Evolutionary conservation across 1,139 yeast genomes (phyloP).

Genomic region (Lodderomyces metapsilosis): DNA sequence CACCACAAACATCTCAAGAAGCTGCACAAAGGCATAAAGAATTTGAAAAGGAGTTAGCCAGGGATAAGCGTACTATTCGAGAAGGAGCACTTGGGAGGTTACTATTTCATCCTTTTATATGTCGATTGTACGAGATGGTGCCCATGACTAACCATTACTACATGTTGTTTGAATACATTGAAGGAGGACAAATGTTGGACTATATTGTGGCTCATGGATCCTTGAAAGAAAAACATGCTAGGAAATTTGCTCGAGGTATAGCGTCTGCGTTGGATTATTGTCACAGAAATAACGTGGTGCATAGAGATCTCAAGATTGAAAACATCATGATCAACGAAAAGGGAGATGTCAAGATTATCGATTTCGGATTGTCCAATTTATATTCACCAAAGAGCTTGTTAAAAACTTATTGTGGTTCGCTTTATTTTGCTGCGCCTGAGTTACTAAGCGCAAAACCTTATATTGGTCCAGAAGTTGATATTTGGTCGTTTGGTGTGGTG

Average conservation of each 20-base stretch:
- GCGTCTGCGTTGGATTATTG: constrained; percentile 93
- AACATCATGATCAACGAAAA: constrained; percentile 91
- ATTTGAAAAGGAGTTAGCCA: constrained; percentile 80
- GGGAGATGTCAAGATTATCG: constrained; percentile 94
- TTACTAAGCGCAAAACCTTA: constrained; percentile 89
- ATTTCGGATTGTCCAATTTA: constrained; percentile 91
- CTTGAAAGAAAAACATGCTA: constrained; percentile 87
- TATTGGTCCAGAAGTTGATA: constrained; percentile 95
- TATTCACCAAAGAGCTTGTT: constrained; percentile 70
- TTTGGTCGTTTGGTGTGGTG: constrained; percentile 98
- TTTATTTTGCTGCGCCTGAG: constrained; percentile 98
- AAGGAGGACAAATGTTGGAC: constrained; percentile 97
- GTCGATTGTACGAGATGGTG: constrained; percentile 89
- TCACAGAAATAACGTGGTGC: constrained; percentile 92
- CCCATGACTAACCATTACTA: constrained; percentile 97
- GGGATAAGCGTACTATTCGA: constrained; percentile 88
- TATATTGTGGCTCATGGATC: constrained; percentile 97
- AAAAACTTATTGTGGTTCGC: constrained; percentile 94
- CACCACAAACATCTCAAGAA: constrained; percentile 57
- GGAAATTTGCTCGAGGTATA: constrained; percentile 95
- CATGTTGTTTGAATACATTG: constrained; percentile 94
- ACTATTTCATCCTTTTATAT: constrained; percentile 88
- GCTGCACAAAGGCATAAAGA: constrained; percentile 66
- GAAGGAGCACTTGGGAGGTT: constrained; percentile 94
- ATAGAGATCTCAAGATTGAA: constrained; percentile 94